phyloP scores from a whole-genome alignment of 192 early-diverging fungal genomes.

The Backusella westeae region DNA sequence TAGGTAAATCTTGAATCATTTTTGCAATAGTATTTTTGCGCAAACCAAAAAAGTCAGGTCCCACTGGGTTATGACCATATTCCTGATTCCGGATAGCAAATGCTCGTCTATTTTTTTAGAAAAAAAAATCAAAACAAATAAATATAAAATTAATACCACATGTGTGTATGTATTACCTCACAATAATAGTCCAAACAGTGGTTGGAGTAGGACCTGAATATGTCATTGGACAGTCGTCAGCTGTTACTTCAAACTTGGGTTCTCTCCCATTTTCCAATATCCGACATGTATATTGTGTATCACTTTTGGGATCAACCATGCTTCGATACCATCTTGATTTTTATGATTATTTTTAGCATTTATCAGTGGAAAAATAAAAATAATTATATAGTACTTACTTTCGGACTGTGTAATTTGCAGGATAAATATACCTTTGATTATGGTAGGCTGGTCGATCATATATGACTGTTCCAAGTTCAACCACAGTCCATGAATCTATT shows the following conservation, averaged over 20 bases:
- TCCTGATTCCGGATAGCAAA: slow-evolving; percentile 79
- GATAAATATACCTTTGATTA: slow-evolving; percentile 89
- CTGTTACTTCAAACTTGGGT: slow-evolving; percentile 76
- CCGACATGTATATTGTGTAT: slow-evolving; percentile 70
- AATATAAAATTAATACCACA: neutral
- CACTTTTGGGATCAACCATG: slow-evolving; percentile 49
- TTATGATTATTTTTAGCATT: neutral
- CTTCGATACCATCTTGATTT: slow-evolving; percentile 49
- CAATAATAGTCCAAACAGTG: slow-evolving; percentile 83
- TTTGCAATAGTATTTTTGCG: slow-evolving; percentile 80
- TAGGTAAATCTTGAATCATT: slow-evolving; percentile 89
- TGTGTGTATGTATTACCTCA: slow-evolving; percentile 38
- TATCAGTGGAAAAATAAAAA: neutral
- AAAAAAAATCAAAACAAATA: slow-evolving; percentile 10
- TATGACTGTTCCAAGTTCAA: slow-evolving; percentile 71
- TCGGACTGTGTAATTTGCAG: slow-evolving; percentile 76
- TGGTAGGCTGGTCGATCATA: slow-evolving; percentile 79
- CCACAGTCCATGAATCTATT: slow-evolving; percentile 76
- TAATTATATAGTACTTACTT: slow-evolving; percentile 30
- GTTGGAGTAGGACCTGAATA: slow-evolving; percentile 70
- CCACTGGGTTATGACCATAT: slow-evolving; percentile 76
- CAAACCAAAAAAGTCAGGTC: slow-evolving; percentile 93
- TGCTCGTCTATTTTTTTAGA: slow-evolving; percentile 40
- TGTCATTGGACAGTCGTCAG: slow-evolving; percentile 67
- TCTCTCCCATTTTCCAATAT: slow-evolving; percentile 78